phyloP scores from a whole-genome alignment of 2,329 filamentous ascomycete genomes.

The Pseudopyricularia javanii region DNA sequence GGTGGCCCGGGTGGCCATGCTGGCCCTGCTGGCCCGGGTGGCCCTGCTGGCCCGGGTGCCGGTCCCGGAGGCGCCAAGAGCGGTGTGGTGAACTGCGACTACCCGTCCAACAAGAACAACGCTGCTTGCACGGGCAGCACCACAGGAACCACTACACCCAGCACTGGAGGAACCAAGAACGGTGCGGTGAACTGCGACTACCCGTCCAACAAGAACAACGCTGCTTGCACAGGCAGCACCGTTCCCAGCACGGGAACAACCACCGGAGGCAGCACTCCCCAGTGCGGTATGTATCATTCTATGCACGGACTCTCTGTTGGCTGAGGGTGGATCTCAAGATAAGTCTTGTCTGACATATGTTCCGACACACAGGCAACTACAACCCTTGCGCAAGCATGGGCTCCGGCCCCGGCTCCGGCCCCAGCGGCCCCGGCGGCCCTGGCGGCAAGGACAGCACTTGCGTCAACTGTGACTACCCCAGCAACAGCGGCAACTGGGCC shows the following conservation, averaged over 20 bases:
- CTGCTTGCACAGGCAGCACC: neutral
- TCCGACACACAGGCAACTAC: neutral
- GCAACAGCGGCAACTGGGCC: neutral
- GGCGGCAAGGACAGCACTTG: neutral
- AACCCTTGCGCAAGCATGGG: neutral
- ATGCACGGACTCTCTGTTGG: no score
- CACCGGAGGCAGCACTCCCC: neutral
- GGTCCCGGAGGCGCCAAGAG: neutral
- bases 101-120: neutral
- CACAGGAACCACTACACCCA: neutral
- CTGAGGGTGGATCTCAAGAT: neutral
- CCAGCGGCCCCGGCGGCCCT: neutral
- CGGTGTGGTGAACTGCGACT: neutral
- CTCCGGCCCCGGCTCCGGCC: neutral
- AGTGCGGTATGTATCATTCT: neutral
- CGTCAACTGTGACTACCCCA: conserved; percentile 2
- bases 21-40: neutral
- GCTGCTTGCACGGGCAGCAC: neutral
- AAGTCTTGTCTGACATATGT: neutral
- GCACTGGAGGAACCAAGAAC: neutral
- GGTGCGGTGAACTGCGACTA: neutral
- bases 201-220: neutral
- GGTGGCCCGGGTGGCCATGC: neutral
- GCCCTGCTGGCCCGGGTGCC: neutral
- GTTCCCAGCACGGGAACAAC: neutral